phyloP scores from a whole-genome alignment of 2,329 filamentous ascomycete species.

The Cytospora mali region DNA sequence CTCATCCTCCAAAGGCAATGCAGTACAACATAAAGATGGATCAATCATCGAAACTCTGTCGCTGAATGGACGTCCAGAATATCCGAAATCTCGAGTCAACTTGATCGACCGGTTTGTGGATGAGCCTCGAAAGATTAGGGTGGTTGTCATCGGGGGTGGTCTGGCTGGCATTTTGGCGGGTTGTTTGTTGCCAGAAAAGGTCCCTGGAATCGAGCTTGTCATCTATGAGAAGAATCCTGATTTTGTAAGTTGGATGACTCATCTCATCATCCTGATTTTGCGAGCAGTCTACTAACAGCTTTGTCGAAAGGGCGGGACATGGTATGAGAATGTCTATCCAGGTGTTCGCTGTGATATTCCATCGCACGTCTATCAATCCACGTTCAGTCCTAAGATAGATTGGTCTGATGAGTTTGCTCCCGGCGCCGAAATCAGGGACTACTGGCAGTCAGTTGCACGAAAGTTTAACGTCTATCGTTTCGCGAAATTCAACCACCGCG shows the following conservation, averaged over 20 bases:
- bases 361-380: constrained; percentile 70
- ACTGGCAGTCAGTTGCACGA: constrained; percentile 63
- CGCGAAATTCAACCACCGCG: constrained; percentile 56
- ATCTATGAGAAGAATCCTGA: constrained; percentile 71
- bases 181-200: constrained; percentile 66
- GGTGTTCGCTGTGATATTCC: constrained; percentile 69
- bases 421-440: constrained; percentile 67
- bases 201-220: constrained; percentile 66
- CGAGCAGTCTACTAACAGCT: constrained; percentile 12
- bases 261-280: background rate
- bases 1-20: background rate
- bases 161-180: constrained; percentile 66
- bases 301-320: constrained; percentile 49
- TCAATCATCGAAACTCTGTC: background rate
- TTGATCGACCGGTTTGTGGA: constrained; percentile 48
- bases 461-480: constrained; percentile 67
- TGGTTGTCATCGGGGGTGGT: constrained; percentile 67
- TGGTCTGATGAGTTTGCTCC: constrained; percentile 71
- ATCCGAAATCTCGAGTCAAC: constrained; percentile 31
- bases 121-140: constrained; percentile 50
- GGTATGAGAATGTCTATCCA: constrained; percentile 62
- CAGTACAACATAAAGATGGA: background rate
- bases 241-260: constrained; percentile 51
- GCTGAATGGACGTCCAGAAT: constrained; percentile 11
- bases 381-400: constrained; percentile 67